Evolutionary conservation across 495 filamentous ascomycete species (phyloP), one percentile per base, ranked within the genome.

Genomic region (Xylaria longipes): DNA sequence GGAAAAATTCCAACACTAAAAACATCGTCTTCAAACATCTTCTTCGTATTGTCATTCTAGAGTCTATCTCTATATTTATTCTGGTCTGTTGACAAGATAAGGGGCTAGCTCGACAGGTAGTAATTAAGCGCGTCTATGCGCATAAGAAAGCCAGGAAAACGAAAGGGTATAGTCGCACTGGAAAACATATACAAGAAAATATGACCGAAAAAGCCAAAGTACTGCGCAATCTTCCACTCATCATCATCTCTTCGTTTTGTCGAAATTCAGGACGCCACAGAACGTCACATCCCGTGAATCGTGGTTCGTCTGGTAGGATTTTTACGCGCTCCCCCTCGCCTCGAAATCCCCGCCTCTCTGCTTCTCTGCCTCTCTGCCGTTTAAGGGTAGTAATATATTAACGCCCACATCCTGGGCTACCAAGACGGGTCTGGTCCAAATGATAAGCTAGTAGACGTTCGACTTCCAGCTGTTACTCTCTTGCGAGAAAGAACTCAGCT

Each of bases 391-490:
- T 1, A 25, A 27, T 9, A 12, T 4, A 52, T 11, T 25, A 27
- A n/a, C 11, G 5, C 52, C 9, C 15, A 56, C 11, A 56, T 31
- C 52, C 15, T 29, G 14, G 52, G 52, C 27, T 6, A 8, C 17
- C 1, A 8, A 48, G 17, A 64, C 15, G 48, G 14, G 25, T n/a
- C 20, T 15, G 15, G 48, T n/a, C 11, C 29, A 31, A 20, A 50
- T 15, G 43, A 50, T 35, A 52, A 27, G 31, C 72, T 76, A 78
- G 65, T 75, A 76, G 31, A 74, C 61, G n/a, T 70, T 67, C 33
- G 73, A 33, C 37, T 63, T 68, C 48, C 74, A 74, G 52, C 14
- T 69, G 39, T 33, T 65, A 25, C 73, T 68, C n/a, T 69, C 69
- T 4, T 72, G 54, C 3, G 73, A 63, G 52, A 79, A 68, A 12